Evolutionary conservation across 352 stramenopile species (phyloP).

Genomic region (Phytophthora palmivora): DNA sequence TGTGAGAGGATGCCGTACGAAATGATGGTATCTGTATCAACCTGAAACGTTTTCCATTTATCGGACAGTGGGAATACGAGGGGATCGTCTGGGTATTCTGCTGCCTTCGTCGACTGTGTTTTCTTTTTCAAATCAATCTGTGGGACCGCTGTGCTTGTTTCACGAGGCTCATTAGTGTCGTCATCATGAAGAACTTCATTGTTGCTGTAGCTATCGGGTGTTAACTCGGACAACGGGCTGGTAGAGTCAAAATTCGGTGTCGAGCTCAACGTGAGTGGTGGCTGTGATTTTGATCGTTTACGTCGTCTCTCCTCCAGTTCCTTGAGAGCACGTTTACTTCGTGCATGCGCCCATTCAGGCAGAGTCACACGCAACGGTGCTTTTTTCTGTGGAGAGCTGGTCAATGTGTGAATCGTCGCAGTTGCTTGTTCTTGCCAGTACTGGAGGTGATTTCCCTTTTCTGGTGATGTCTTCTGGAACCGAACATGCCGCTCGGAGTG

Average conservation of each 20-base stretch:
- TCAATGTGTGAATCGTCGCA: constrained; percentile 16
- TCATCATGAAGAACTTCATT: constrained; percentile 23
- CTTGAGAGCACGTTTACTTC: constrained; percentile 72
- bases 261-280: constrained; percentile 29
- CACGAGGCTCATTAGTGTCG: constrained; percentile 9
- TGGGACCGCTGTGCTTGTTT: constrained; percentile 1
- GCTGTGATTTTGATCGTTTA: constrained; percentile 13
- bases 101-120: constrained; percentile 7
- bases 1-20: constrained; percentile 61
- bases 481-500: constrained; percentile 3
- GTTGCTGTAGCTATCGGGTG: constrained; percentile 16
- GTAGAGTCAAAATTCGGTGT: constrained; percentile 27
- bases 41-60: constrained; percentile 47
- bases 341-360: constrained; percentile 66
- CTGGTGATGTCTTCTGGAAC: constrained; percentile 14
- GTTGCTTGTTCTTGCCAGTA: constrained; percentile 20
- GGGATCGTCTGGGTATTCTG: constrained; percentile 18
- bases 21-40: constrained; percentile 54
- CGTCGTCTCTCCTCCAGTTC: constrained; percentile 51
- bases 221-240: constrained; percentile 18
- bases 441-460: constrained; percentile 25
- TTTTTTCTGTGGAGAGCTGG: constrained; percentile 25
- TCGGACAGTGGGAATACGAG: constrained; percentile 51
- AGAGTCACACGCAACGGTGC: constrained; percentile 40
- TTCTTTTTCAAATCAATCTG: constrained; percentile 26